Conservation (phyloP, 768 basidiomycete genomes). For the Boletus tylopilopsis region DNA sequence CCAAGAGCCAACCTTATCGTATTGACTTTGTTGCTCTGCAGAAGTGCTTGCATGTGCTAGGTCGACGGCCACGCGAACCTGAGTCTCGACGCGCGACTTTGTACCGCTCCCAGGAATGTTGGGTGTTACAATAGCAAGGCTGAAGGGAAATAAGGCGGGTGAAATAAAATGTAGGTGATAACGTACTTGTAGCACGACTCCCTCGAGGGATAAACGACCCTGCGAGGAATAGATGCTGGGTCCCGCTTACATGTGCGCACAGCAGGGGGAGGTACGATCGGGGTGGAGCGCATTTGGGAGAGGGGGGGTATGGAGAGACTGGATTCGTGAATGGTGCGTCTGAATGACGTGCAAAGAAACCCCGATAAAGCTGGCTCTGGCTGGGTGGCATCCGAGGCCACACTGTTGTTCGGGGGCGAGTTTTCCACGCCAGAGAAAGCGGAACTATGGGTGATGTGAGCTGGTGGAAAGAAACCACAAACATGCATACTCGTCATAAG, state of each 20-base stretch:
- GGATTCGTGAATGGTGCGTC: conserved; percentile 25
- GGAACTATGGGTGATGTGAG: conserved; percentile 15
- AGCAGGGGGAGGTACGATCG: conserved; percentile 66
- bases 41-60: conserved; percentile 64
- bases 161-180: conserved; percentile 3
- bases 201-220: conserved; percentile 66
- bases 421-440: conserved; percentile 20
- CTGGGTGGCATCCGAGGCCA: conserved; percentile 32
- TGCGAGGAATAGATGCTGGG: conserved; percentile 45
- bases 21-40: conserved; percentile 56
- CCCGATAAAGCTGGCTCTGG: conserved; percentile 31
- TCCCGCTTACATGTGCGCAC: conserved; percentile 55
- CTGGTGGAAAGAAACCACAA: conserved; percentile 3
- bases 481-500: conserved; percentile 66
- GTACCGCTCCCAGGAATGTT: conserved; percentile 80
- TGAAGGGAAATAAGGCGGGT: conserved; percentile 31
- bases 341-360: conserved; percentile 31
- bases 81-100: conserved; percentile 93
- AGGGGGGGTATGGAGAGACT: conserved; percentile 33
- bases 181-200: conserved; percentile 76
- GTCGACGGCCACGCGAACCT: conserved; percentile 82
- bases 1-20: conserved; percentile 86
- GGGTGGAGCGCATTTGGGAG: conserved; percentile 46
- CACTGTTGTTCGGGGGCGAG: conserved; percentile 5
- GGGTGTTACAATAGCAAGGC: conserved; percentile 78